These are phyloP conservation scores for Amanita bisporigera DNA, from an alignment of 1,284 basidiomycete genomes.

Conservation along the genomic window DNA sequence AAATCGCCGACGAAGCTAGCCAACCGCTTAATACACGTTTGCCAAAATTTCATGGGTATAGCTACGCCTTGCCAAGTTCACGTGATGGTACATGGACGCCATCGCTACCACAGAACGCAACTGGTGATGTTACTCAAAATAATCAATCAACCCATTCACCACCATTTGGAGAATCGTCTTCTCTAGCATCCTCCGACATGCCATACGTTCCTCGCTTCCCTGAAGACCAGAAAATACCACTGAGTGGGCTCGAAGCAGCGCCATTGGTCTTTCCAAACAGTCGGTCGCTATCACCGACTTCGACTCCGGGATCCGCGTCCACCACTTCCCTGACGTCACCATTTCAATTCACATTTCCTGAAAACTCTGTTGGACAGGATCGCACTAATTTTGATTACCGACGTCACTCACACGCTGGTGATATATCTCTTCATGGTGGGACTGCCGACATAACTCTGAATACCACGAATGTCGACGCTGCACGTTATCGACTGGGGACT, in stretches of 20 bases:
- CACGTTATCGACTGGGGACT: slow-evolving; percentile 61
- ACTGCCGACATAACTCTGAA: slow-evolving; percentile 71
- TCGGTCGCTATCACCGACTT: slow-evolving; percentile 71
- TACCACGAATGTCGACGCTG: slow-evolving; percentile 54
- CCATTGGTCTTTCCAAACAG: slow-evolving; percentile 70
- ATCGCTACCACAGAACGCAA: slow-evolving; percentile 50
- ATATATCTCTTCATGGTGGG: slow-evolving; percentile 71
- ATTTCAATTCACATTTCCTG: slow-evolving; percentile 68
- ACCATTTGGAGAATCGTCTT: slow-evolving; percentile 61
- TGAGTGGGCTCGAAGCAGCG: slow-evolving; percentile 60
- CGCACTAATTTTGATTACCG: slow-evolving; percentile 69
- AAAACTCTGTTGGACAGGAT: slow-evolving; percentile 57
- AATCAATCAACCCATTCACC: slow-evolving; percentile 57
- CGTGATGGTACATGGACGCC: slow-evolving; percentile 61
- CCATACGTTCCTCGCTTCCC: slow-evolving; percentile 58
- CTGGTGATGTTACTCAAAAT: slow-evolving; percentile 51
- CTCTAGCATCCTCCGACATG: slow-evolving; percentile 61
- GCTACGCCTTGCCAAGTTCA: slow-evolving; percentile 56
- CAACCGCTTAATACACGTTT: slow-evolving; percentile 48
- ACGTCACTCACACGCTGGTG: slow-evolving; percentile 57
- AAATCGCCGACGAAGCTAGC: slow-evolving; percentile 47
- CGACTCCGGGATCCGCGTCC: slow-evolving; percentile 69
- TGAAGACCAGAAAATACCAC: slow-evolving; percentile 65
- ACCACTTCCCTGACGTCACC: slow-evolving; percentile 66
- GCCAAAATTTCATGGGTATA: slow-evolving; percentile 60